A percentile compares a stretch with the other conserved stretches of the same genome.
Evolutionary conservation across 2,329 filamentous ascomycete genomes (phyloP).

Genomic region (Colletotrichum sp.): DNA sequence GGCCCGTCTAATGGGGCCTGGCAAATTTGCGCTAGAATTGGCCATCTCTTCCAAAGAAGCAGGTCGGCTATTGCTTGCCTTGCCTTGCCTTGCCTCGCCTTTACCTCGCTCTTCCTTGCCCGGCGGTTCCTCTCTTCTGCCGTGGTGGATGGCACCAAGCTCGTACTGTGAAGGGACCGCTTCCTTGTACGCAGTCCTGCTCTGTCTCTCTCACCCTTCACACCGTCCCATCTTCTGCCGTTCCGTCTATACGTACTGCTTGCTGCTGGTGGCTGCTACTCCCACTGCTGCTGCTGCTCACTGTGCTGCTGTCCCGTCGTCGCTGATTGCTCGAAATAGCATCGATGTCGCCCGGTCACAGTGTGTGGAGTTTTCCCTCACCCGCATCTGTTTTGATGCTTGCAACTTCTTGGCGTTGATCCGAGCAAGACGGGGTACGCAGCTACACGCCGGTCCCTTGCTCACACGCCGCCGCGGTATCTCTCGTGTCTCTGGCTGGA

Average conservation of each 20-base stretch:
- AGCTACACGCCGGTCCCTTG: constrained; percentile 21
- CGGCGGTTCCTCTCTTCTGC: background rate
- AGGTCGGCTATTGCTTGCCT: constrained; percentile 6
- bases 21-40: constrained; percentile 21
- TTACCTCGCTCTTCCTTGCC: background rate
- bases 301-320: background rate
- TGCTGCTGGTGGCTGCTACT: background rate
- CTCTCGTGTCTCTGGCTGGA: constrained; percentile 10
- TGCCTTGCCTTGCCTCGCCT: background rate
- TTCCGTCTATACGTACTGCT: background rate
- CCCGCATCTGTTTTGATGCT: constrained; percentile 23
- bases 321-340: constrained; percentile 19
- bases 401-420: constrained; percentile 23
- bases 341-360: constrained; percentile 20
- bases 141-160: background rate
- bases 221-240: background rate
- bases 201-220: background rate
- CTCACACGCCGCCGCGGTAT: constrained; percentile 16
- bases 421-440: constrained; percentile 22
- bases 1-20: constrained; percentile 21
- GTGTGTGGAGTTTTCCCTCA: constrained; percentile 21
- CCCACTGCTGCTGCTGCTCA: background rate
- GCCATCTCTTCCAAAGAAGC: constrained; percentile 10
- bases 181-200: background rate
- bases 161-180: background rate